These are phyloP conservation scores for Hsuehochloa calcarea DNA, from an alignment of 176 grass and related monocot species.

Conservation along the genomic window DNA sequence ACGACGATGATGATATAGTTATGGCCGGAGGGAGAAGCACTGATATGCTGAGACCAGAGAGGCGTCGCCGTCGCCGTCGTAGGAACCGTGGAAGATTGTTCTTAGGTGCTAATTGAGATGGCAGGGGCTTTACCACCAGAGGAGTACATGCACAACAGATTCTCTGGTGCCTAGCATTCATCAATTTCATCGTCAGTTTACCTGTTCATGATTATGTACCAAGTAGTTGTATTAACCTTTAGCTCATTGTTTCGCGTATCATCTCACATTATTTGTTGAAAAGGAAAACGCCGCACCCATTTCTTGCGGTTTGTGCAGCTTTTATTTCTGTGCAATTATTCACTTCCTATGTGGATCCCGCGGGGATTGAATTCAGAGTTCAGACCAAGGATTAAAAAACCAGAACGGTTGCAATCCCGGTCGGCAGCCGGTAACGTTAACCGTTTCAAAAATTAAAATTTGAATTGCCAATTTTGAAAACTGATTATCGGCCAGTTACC, in stretches of 20 bases:
- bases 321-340: not conserved
- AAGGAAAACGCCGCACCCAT: slow-evolving; percentile 41
- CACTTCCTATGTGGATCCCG: not conserved
- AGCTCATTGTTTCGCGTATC: slow-evolving; percentile 45
- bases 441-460: too few species aligned
- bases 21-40: slow-evolving; percentile 21
- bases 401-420: too few species aligned
- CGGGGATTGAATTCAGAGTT: not conserved
- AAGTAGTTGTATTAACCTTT: slow-evolving; percentile 45
- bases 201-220: slow-evolving; percentile 71
- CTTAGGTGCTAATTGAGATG: slow-evolving; percentile 52
- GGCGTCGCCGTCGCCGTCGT: slow-evolving; percentile 42
- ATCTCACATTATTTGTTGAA: slow-evolving; percentile 49
- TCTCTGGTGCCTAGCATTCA: slow-evolving; percentile 49
- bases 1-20: slow-evolving; percentile 48
- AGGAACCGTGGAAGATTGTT: slow-evolving; percentile 72
- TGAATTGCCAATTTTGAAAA: too few species aligned
- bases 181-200: slow-evolving; percentile 52
- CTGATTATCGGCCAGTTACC: too few species aligned
- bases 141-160: slow-evolving; percentile 39
- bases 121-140: slow-evolving; percentile 23
- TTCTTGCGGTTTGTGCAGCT: slow-evolving; percentile 34
- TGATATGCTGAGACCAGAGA: slow-evolving; percentile 45
- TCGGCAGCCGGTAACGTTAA: too few species aligned
- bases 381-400: too few species aligned